phyloP scores from a whole-genome alignment of 768 basidiomycete species.

The Tulasnella sp. region DNA sequence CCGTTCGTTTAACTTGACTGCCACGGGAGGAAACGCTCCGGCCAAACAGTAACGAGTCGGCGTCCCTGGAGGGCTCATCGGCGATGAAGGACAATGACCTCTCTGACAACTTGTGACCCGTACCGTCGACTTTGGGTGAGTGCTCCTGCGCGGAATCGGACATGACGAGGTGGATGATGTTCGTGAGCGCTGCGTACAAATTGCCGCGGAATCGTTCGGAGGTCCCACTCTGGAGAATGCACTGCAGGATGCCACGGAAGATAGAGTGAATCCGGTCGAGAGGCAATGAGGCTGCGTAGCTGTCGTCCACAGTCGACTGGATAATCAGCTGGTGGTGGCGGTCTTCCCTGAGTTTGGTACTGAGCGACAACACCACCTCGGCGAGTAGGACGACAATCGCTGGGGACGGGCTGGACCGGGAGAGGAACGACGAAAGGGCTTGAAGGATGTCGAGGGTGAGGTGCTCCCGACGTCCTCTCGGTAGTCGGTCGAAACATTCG shows the following conservation, averaged over 20 bases:
- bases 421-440: conserved; percentile 59
- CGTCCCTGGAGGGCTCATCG: conserved; percentile 3
- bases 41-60: not conserved
- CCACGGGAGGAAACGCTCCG: not conserved
- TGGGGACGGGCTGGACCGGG: conserved; percentile 51
- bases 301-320: conserved; percentile 50
- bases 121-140: not conserved
- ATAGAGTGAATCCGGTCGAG: conserved; percentile 67
- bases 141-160: conserved; percentile 11
- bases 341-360: conserved; percentile 83
- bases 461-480: conserved; percentile 70
- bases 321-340: conserved; percentile 54
- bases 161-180: conserved; percentile 68
- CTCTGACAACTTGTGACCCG: not conserved
- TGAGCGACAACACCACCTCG: conserved; percentile 65
- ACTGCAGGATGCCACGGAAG: conserved; percentile 60
- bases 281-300: conserved; percentile 56
- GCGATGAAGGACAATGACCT: conserved; percentile 6
- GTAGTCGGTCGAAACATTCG: conserved; percentile 74
- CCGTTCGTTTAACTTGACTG: conserved; percentile 21
- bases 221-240: conserved; percentile 60
- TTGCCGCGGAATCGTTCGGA: conserved; percentile 86
- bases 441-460: conserved; percentile 85
- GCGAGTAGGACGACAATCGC: conserved; percentile 71
- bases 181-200: conserved; percentile 82